Conservation (phyloP, 441 rosid genomes). For the Adansonia gregorii region DNA sequence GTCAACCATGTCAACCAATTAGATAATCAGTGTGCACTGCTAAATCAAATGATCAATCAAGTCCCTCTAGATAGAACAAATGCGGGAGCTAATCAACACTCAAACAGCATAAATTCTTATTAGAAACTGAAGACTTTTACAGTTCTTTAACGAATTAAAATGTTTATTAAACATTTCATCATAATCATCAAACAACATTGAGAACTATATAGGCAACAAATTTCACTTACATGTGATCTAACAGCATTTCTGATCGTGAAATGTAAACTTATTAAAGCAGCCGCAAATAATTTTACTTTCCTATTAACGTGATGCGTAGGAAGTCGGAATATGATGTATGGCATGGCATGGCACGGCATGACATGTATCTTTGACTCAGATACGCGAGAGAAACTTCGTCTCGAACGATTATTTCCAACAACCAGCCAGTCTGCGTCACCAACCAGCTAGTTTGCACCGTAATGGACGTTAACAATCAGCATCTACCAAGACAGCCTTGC, state of each 20-base stretch:
- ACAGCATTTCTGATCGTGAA: not conserved
- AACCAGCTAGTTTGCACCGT: not conserved
- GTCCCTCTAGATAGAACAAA: not conserved
- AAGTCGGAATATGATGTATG: constrained; percentile 5
- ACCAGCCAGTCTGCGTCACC: not conserved
- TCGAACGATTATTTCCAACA: not conserved
- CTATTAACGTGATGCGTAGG: not conserved
- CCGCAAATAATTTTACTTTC: not conserved
- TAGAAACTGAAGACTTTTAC: not conserved
- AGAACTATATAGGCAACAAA: not conserved
- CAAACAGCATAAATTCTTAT: not conserved
- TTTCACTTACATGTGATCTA: not conserved
- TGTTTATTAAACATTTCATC: not conserved
- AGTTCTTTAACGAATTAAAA: not conserved
- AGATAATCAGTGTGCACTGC: not conserved
- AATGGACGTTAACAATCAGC: not conserved
- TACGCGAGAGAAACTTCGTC: not conserved
- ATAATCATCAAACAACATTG: not conserved
- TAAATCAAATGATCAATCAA: not conserved
- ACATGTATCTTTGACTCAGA: not conserved
- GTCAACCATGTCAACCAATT: not conserved
- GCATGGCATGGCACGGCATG: constrained; percentile 5
- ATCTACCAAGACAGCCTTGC: not conserved
- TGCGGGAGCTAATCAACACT: not conserved
- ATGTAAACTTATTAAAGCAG: not conserved